A percentile compares a stretch with the other conserved stretches of the same genome.
Conservation (phyloP, 805 yeast species). For the Pichia exigua region DNA sequence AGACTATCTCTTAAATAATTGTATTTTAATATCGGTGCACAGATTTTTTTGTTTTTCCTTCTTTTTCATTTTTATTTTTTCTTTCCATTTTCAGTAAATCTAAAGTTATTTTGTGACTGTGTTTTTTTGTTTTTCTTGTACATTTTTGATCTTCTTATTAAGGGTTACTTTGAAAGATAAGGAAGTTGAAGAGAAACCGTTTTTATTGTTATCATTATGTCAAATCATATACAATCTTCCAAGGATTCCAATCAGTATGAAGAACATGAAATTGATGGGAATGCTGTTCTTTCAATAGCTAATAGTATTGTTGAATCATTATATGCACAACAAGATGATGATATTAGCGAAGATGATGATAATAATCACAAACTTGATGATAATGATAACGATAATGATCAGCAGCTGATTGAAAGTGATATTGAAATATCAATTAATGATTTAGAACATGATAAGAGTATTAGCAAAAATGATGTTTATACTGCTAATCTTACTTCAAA, state of each 20-base stretch:
- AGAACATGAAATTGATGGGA: background rate
- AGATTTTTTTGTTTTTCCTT: background rate
- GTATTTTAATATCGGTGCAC: background rate
- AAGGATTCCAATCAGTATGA: background rate
- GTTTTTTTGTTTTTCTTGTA: constrained; percentile 11
- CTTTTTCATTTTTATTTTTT: background rate
- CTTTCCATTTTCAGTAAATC: background rate
- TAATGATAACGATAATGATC: background rate
- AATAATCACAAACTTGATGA: background rate
- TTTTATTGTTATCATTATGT: background rate
- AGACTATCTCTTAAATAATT: background rate
- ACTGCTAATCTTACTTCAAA: background rate
- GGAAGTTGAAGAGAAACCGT: background rate
- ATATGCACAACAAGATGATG: background rate
- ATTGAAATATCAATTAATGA: background rate
- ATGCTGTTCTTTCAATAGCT: background rate
- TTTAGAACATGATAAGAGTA: background rate
- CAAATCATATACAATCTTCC: background rate
- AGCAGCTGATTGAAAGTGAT: background rate
- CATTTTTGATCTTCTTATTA: background rate
- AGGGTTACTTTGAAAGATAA: background rate
- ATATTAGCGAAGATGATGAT: background rate
- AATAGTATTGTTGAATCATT: constrained; percentile 8
- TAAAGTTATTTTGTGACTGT: constrained; percentile 12
- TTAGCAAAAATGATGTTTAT: background rate